Evolutionary conservation across 192 early-diverging fungal genomes (phyloP), one percentile per base, ranked within the genome.

Genomic region (Coemansia sp.): DNA sequence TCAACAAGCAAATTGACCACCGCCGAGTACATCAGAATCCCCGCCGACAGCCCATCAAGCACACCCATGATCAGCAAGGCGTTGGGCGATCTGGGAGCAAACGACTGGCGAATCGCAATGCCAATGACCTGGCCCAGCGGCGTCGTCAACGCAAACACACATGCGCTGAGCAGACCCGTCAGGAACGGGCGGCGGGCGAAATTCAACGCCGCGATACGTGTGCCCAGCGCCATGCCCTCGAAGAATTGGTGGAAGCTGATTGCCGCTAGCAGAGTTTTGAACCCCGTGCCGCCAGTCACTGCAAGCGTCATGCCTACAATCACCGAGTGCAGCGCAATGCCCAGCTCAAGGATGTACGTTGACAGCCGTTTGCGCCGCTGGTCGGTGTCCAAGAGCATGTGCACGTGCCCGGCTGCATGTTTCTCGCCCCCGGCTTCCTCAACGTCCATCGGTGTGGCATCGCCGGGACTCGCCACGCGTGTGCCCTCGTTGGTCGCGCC

Each of bases 61-160:
- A 93, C 80, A 4, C 91, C 94, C 64, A 89, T 84, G 11, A 84
- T 64, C 14, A 91, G 47, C 21, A 93, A 67, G 2, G 86, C 66
- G 0, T 74, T 56, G 0, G 69, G 53, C 0, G 83, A 81, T 10
- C 78, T 64, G 2, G 81, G 81, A 18, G 87, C 75, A 71, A 87
- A 88, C 9, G 84, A 64, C 24, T 78, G 57, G 4, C 81, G 78
- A 54, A 93, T 79, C 37, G 70, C 85, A 55, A 94, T 88, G 18
- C 94, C 93, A 47, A 95, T 80, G 0, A 76, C 83, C 44, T 88
- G 79, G 24, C 94, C 94, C 39, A 94, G 7, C 9, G 94, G 94
- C 12, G 93, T 94, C 17, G 85, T 92, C n/a, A 84, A 14, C 0
- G 86, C 78, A 69, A 89, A 91, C 25, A 86, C 52, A 5, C 81